A percentile compares a stretch with the other conserved stretches of the same genome.
Evolutionary conservation across 257 asterid genomes (phyloP).

Genomic region (Rehmannia glutinosa): DNA sequence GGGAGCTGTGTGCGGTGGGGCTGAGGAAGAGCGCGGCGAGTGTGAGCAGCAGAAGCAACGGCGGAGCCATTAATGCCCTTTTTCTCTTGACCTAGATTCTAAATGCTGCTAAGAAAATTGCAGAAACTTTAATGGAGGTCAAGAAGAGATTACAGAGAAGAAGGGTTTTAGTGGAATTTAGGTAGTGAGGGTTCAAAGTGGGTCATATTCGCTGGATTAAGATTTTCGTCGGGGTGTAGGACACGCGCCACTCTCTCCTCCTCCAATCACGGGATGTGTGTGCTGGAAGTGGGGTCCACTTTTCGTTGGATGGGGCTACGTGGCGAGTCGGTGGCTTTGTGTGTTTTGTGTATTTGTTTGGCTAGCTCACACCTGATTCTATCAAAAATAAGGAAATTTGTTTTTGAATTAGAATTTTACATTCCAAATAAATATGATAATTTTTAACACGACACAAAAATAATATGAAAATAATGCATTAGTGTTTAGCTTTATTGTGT

Average conservation of each 20-base stretch:
- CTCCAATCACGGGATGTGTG: conserved; percentile 46
- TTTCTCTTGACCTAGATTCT: neutral
- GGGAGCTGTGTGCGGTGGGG: conserved; percentile 15
- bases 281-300: conserved; percentile 32
- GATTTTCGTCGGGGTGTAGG: neutral
- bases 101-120: neutral
- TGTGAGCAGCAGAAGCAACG: conserved; percentile 22
- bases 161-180: conserved; percentile 8
- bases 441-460: too few species aligned
- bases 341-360: neutral
- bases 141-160: conserved; percentile 11
- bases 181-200: too few species aligned
- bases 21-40: conserved; percentile 18
- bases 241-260: conserved; percentile 23
- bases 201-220: too few species aligned
- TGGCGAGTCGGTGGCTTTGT: conserved; percentile 35
- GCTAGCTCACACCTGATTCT: neutral
- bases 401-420: too few species aligned
- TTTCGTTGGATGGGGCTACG: conserved; percentile 10
- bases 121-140: neutral
- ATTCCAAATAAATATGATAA: too few species aligned
- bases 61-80: conserved; percentile 24
- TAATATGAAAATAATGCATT: too few species aligned
- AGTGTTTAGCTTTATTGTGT: too few species aligned
- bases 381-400: too few species aligned